Evolutionary conservation across 2,329 filamentous ascomycete species (phyloP), one percentile per base, ranked within the genome.

Genomic region (Claviceps maximensis): DNA sequence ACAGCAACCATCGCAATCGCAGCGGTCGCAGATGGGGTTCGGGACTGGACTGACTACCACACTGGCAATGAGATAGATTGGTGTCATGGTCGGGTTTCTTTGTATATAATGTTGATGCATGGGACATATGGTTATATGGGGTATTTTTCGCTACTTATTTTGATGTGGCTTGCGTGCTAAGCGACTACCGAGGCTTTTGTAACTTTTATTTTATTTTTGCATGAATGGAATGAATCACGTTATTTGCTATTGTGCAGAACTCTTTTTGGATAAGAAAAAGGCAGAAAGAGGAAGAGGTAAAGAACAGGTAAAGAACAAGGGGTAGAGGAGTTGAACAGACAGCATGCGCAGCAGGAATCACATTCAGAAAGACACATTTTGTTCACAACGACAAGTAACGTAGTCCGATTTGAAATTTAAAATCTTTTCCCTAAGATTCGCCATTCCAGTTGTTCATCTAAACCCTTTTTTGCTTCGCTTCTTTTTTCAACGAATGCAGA

Each of bases 381-480:
- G 8, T 47, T 47, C 40, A 49, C 53, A 54, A 54, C 54, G 57
- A 51, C 54, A 56, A 53, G 55, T 48, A 49, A 59, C 53, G 58
- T 54, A 59, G 57, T 60, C 55, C 57, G 58, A 59, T 60, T 61
- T 53, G 42, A 42, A 52, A 29, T 61, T 59, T 57, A 53, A 56
- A 56, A 54, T 55, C 53, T 57, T 55, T 47, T 33, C 38, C 38
- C 48, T 52, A 55, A 56, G 54, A 58, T 56, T 60, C 56, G 58
- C 56, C 59, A 65, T 62, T 64, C 65, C 60, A 65, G 58, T 62
- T 64, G 59, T 60, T 66, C 61, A 66, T 65, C 62, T 64, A 63
- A 54, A 67, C 63, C 61, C 65, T 59, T 61, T 61, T 64, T 66
- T 31, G 21, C 63, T 59, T 61, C 61, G 36, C 9, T 38, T 64